Percentiles rank a stretch among this genome's conserved stretches.
Conservation (phyloP, 371 early-diverging fungal species). For the Rhizopus delemar region DNA sequence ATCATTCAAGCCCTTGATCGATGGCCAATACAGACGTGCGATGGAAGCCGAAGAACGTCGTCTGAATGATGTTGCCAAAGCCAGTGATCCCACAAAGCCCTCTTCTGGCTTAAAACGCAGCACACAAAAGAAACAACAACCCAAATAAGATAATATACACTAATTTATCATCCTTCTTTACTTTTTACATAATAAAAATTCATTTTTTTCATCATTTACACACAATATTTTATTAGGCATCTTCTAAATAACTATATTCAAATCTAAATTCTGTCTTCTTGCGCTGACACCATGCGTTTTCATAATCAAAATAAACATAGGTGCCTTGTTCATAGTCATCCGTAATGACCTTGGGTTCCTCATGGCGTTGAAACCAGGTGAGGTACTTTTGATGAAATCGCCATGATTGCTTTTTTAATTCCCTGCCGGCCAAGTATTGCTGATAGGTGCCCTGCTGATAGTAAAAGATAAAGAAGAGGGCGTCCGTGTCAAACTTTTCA, state of each 20-base stretch:
- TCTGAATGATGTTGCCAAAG: no score
- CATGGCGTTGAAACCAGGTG: slow-evolving; percentile 99
- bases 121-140: no score
- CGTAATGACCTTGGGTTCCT: slow-evolving; percentile 96
- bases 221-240: slow-evolving; percentile 14
- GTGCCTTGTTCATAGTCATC: slow-evolving; percentile 99
- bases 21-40: no score
- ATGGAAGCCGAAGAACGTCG: no score
- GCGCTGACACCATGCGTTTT: slow-evolving; percentile 97
- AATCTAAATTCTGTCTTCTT: slow-evolving; percentile 92
- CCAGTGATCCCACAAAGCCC: no score
- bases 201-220: no score
- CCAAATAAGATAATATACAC: no score
- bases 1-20: no score
- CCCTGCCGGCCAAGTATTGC: slow-evolving; percentile 95
- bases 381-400: slow-evolving; percentile 98
- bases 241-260: slow-evolving; percentile 36
- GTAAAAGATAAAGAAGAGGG: slow-evolving; percentile 98
- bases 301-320: slow-evolving; percentile 99
- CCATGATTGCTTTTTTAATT: slow-evolving; percentile 98
- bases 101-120: no score
- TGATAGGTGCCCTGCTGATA: slow-evolving; percentile 95
- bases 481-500: slow-evolving; percentile 94
- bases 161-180: no score
- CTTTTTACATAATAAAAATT: no score